Evolutionary conservation across 352 stramenopile genomes (phyloP).

Genomic region (Plasmopara halstedii): DNA sequence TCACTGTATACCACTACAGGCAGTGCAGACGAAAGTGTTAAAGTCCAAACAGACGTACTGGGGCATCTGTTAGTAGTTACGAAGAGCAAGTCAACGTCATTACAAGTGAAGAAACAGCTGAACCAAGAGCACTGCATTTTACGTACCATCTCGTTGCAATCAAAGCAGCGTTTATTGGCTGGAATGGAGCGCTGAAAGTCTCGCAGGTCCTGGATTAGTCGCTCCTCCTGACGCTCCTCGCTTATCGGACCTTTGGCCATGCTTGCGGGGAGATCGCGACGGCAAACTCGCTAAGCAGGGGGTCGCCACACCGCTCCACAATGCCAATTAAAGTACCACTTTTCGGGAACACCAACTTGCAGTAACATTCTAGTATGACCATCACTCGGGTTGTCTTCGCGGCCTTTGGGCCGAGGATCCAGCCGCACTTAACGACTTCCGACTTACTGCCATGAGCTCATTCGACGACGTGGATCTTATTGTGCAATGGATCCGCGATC

Average conservation of each 20-base stretch:
- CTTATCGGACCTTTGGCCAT: slow-evolving; percentile 33
- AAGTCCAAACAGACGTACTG: slow-evolving; percentile 91
- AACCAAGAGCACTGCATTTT: too few species aligned
- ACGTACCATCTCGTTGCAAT: slow-evolving; percentile 86
- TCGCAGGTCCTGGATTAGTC: slow-evolving; percentile 75
- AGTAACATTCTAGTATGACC: neutral
- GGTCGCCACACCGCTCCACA: slow-evolving; percentile 10
- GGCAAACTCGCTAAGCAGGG: too few species aligned
- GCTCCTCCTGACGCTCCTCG: slow-evolving; percentile 78
- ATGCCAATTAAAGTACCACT: slow-evolving; percentile 2
- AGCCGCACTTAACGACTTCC: neutral
- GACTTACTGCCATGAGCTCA: slow-evolving; percentile 40
- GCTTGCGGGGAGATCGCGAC: neutral
- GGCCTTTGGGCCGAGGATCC: neutral
- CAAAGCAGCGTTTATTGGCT: slow-evolving; percentile 80
- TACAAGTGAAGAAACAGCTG: too few species aligned
- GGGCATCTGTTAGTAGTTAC: slow-evolving; percentile 49
- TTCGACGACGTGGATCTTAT: slow-evolving; percentile 83
- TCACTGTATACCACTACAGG: slow-evolving; percentile 90
- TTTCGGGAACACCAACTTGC: neutral
- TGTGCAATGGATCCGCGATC: slow-evolving; percentile 80
- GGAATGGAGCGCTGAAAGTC: slow-evolving; percentile 74
- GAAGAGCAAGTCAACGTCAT: slow-evolving; percentile 5
- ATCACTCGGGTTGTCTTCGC: neutral
- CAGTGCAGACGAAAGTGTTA: slow-evolving; percentile 92